These are phyloP conservation scores for Colletotrichum musicola DNA, from an alignment of 2,329 filamentous ascomycete species.

Conservation along the genomic window DNA sequence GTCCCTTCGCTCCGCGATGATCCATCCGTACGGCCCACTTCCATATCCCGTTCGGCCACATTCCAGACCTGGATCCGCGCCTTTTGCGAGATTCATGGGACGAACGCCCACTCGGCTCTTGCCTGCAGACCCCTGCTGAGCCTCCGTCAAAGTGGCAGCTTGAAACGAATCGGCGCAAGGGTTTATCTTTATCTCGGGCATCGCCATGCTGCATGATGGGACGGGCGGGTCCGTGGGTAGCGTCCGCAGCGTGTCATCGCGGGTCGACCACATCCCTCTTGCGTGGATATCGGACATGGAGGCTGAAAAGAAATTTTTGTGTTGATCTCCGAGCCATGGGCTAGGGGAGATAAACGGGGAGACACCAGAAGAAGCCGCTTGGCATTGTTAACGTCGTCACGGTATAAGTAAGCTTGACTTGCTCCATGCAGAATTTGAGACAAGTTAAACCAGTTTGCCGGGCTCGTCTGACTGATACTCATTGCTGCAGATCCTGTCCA, in stretches of 20 bases:
- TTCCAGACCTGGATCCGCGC: not conserved
- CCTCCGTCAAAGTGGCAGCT: not conserved
- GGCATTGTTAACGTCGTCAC: not conserved
- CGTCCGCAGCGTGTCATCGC: not conserved
- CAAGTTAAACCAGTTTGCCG: not conserved
- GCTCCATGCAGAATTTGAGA: not conserved
- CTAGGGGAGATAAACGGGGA: not conserved
- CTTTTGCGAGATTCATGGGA: constrained; percentile 18
- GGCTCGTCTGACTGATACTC: not conserved
- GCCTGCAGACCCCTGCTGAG: constrained; percentile 2
- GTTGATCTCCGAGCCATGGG: constrained; percentile 8
- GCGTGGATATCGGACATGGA: constrained; percentile 5
- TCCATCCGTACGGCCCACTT: constrained; percentile 7
- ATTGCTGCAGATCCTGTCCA: not conserved
- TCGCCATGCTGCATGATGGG: constrained; percentile 4
- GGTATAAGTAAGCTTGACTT: constrained; percentile 14
- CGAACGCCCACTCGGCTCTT: constrained; percentile 3
- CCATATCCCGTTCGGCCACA: no score
- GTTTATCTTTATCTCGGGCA: constrained; percentile 25
- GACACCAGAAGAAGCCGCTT: not conserved
- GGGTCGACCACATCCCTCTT: constrained; percentile 1
- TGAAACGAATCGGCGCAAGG: constrained; percentile 20
- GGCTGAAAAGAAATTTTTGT: constrained; percentile 1
- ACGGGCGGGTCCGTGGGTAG: not conserved
- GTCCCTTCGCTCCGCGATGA: not conserved